A percentile compares a stretch with the other conserved stretches of the same genome.
Conservation (phyloP, 2,329 filamentous ascomycete genomes). For the Capronia americana region DNA sequence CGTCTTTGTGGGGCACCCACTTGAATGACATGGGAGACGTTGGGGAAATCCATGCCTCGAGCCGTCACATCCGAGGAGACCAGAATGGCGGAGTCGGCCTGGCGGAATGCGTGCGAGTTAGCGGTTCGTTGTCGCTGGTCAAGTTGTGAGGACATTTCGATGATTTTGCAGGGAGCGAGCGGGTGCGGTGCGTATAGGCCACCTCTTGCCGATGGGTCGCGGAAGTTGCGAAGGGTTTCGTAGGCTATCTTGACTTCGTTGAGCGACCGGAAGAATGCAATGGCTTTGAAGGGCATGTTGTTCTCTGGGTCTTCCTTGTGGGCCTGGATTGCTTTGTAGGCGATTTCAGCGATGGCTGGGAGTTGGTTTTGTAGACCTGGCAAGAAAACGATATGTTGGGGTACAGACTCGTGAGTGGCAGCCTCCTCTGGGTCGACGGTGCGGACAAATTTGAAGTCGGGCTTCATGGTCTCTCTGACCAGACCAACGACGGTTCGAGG, state of each 20-base stretch:
- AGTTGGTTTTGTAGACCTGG: slow-evolving; percentile 75
- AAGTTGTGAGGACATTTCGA: slow-evolving; percentile 79
- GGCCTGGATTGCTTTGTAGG: slow-evolving; percentile 60
- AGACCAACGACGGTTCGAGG: slow-evolving; percentile 80
- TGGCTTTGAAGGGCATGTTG: slow-evolving; percentile 84
- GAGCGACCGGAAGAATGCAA: slow-evolving; percentile 90
- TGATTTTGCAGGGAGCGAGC: slow-evolving; percentile 65
- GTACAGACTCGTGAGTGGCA: slow-evolving; percentile 81
- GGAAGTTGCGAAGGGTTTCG: slow-evolving; percentile 62
- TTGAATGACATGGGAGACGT: slow-evolving; percentile 57
- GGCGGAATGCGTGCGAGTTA: slow-evolving; percentile 74
- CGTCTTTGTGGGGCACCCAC: slow-evolving; percentile 57
- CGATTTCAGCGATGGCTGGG: slow-evolving; percentile 78
- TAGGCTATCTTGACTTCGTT: slow-evolving; percentile 69
- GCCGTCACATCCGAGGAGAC: slow-evolving; percentile 58
- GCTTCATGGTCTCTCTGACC: slow-evolving; percentile 78
- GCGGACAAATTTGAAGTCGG: slow-evolving; percentile 85
- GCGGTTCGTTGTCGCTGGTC: slow-evolving; percentile 71
- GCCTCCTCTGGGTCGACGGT: slow-evolving; percentile 83
- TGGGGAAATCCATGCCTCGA: slow-evolving; percentile 60
- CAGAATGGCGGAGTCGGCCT: slow-evolving; percentile 55
- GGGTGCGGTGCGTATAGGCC: slow-evolving; percentile 70
- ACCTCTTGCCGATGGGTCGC: slow-evolving; percentile 47
- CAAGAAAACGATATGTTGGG: slow-evolving; percentile 75
- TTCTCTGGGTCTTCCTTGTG: slow-evolving; percentile 46